These are phyloP conservation scores for Jaapia argillacea DNA, from an alignment of 768 basidiomycete genomes.

Conservation along the genomic window DNA sequence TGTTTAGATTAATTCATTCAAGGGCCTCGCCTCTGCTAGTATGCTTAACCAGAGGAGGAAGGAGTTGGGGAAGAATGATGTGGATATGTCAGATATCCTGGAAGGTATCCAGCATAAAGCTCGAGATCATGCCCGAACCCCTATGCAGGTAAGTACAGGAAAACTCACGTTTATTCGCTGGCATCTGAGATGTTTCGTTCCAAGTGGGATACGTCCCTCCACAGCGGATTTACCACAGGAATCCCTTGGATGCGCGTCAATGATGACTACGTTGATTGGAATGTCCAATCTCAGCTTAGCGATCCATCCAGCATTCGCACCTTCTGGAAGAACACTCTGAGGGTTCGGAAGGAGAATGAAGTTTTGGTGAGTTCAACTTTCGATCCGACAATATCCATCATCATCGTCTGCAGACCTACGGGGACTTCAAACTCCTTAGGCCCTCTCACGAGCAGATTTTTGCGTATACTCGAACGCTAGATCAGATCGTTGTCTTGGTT, in stretches of 20 bases:
- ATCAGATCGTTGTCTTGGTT: slow-evolving; percentile 23
- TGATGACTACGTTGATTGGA: slow-evolving; percentile 55
- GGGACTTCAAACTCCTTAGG: slow-evolving; percentile 44
- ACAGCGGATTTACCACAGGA: slow-evolving; percentile 59
- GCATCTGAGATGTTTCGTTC: neutral
- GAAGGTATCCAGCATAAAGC: slow-evolving; percentile 50
- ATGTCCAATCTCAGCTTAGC: slow-evolving; percentile 35
- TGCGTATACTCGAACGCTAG: slow-evolving; percentile 38
- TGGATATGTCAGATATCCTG: slow-evolving; percentile 54
- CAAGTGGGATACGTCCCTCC: slow-evolving; percentile 44
- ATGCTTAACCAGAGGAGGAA: slow-evolving; percentile 26
- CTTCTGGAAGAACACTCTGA: slow-evolving; percentile 53
- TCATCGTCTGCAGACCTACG: slow-evolving; percentile 37
- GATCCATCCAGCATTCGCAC: slow-evolving; percentile 43
- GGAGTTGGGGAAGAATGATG: slow-evolving; percentile 23
- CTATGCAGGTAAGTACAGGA: slow-evolving; percentile 54
- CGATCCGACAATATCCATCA: neutral
- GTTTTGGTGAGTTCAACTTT: slow-evolving; percentile 30
- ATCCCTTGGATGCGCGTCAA: slow-evolving; percentile 71
- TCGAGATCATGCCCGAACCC: slow-evolving; percentile 61
- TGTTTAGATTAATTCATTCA: neutral
- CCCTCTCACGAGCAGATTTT: slow-evolving; percentile 39
- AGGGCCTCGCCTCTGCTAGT: slow-evolving; percentile 21
- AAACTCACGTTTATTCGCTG: no score
- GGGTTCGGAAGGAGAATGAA: slow-evolving; percentile 40